A percentile compares a stretch with the other conserved stretches of the same genome.
Conservation (phyloP, 352 stramenopile genomes). For the Phytophthora nicotianae region DNA sequence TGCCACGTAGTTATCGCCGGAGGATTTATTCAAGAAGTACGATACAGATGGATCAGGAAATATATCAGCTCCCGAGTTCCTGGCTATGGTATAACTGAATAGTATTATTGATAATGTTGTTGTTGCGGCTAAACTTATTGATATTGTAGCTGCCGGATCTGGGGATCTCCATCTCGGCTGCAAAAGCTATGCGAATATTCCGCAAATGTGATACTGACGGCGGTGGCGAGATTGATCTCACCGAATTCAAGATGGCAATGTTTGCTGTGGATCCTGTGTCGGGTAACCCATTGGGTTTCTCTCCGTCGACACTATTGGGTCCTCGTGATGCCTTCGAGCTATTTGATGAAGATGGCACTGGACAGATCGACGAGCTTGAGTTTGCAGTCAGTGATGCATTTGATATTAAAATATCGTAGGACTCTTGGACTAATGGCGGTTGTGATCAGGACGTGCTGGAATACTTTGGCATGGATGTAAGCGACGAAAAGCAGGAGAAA, state of each 20-base stretch:
- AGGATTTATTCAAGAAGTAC: constrained; percentile 93
- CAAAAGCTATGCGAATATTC: constrained; percentile 93
- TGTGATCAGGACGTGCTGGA: constrained; percentile 86
- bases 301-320: constrained; percentile 77
- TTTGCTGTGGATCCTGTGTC: constrained; percentile 91
- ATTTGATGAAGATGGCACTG: constrained; percentile 90
- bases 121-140: background rate
- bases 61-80: constrained; percentile 93
- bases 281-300: constrained; percentile 80
- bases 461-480: constrained; percentile 90
- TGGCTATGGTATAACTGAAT: constrained; percentile 57
- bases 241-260: constrained; percentile 94
- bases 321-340: constrained; percentile 92
- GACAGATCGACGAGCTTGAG: constrained; percentile 93
- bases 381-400: constrained; percentile 71
- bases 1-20: constrained; percentile 56
- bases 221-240: constrained; percentile 91
- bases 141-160: constrained; percentile 80
- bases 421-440: background rate
- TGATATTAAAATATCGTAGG: background rate
- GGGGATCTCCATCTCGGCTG: constrained; percentile 85
- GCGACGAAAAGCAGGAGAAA: constrained; percentile 90
- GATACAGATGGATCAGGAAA: constrained; percentile 89
- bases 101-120: background rate
- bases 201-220: constrained; percentile 90